Percentiles rank a stretch among this genome's conserved stretches.
Evolutionary conservation across 805 yeast genomes (phyloP).

Genomic region (Saccharomyces kudriavzevii): DNA sequence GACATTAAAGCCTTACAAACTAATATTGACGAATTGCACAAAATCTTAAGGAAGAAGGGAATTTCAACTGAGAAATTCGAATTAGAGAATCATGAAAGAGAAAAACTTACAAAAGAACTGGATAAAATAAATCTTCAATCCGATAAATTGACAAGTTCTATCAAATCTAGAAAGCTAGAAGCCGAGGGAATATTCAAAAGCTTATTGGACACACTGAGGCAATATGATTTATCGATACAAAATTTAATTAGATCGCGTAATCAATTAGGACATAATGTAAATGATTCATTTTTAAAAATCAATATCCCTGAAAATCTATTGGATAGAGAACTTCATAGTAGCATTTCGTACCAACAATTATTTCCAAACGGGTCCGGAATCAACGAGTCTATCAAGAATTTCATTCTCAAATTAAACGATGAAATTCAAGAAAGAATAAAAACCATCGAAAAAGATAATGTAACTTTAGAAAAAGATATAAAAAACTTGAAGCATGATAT

Average conservation of each 20-base stretch:
- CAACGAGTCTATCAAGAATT: slow-evolving; percentile 27
- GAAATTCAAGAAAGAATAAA: slow-evolving; percentile 30
- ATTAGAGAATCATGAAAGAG: slow-evolving; percentile 52
- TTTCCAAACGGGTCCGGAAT: slow-evolving; percentile 1
- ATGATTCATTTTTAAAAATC: slow-evolving; percentile 34
- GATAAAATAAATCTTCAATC: slow-evolving; percentile 39
- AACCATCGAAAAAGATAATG: slow-evolving; percentile 13
- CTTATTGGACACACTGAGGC: slow-evolving; percentile 44
- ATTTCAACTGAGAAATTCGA: slow-evolving; percentile 58
- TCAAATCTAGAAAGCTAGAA: slow-evolving; percentile 43
- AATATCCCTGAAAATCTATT: slow-evolving; percentile 14
- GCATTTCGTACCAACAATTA: background rate
- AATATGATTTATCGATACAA: slow-evolving; percentile 50
- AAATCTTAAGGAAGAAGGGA: slow-evolving; percentile 45
- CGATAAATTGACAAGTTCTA: slow-evolving; percentile 39
- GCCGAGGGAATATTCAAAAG: slow-evolving; percentile 43
- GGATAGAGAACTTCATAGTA: slow-evolving; percentile 5
- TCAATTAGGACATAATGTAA: slow-evolving; percentile 16
- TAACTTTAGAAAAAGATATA: slow-evolving; percentile 43
- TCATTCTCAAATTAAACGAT: slow-evolving; percentile 24
- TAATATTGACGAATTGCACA: slow-evolving; percentile 36
- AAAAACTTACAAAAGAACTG: slow-evolving; percentile 45
- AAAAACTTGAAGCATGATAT: slow-evolving; percentile 50
- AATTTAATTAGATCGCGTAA: slow-evolving; percentile 20
- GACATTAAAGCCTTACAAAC: slow-evolving; percentile 37